A percentile compares a stretch with the other conserved stretches of the same genome.
These are phyloP conservation scores for Coprinellus micaceus DNA, from an alignment of 768 basidiomycete species.

Conservation along the genomic window DNA sequence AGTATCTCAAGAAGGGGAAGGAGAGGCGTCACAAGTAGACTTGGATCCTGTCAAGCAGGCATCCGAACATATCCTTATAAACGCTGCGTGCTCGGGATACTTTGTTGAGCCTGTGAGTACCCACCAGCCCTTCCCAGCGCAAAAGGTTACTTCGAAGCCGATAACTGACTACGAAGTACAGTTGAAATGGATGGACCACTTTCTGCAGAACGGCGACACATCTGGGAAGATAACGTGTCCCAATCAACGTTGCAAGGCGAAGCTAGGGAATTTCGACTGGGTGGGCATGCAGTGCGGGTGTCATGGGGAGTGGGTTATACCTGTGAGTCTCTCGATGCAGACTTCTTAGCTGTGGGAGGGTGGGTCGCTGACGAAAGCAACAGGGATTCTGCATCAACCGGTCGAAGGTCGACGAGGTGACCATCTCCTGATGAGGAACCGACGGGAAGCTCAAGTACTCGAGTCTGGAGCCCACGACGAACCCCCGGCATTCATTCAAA, in stretches of 20 bases:
- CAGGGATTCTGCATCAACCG: conserved; percentile 66
- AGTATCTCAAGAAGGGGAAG: not conserved
- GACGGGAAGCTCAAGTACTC: not conserved
- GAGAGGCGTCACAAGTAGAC: not conserved
- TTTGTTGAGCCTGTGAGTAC: conserved; percentile 88
- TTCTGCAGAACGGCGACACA: conserved; percentile 67
- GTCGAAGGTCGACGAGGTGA: conserved; percentile 63
- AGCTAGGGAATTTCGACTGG: conserved; percentile 97
- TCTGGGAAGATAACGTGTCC: conserved; percentile 91
- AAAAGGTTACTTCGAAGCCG: not conserved
- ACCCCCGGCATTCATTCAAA: conserved; percentile 7
- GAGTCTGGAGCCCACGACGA: not conserved
- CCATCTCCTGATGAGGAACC: conserved; percentile 11
- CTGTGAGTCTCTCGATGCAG: conserved; percentile 47
- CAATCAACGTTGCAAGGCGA: conserved; percentile 83
- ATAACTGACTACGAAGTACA: conserved; percentile 20
- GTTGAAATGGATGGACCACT: conserved; percentile 97
- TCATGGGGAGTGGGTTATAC: conserved; percentile 88
- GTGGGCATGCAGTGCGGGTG: conserved; percentile 91
- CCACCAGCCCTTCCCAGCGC: not conserved
- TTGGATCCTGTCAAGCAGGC: not conserved
- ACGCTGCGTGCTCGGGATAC: conserved; percentile 90
- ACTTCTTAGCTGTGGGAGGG: too few species aligned
- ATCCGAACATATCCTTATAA: conserved; percentile 54
- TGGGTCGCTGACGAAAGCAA: too few species aligned